Evolutionary conservation across 2,329 filamentous ascomycete genomes (phyloP), one percentile per base, ranked within the genome.

Genomic region (Pseudogymnoascus sp.): DNA sequence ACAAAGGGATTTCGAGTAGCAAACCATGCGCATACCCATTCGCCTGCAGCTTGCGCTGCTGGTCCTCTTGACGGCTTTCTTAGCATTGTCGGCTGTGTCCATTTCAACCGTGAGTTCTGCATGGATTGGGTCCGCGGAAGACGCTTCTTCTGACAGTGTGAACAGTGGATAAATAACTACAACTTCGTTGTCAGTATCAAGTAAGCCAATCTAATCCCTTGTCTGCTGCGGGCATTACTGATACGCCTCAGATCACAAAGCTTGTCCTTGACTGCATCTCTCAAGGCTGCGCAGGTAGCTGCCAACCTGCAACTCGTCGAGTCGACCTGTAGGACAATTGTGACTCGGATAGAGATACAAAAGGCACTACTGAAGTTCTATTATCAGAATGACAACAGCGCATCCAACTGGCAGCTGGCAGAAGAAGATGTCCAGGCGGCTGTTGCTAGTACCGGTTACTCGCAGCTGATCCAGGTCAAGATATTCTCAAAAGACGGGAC

Each of bases 11-110:
- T 57, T 3, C 11, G 51, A 57, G 51, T 57, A 34, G 51, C 28
- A 57, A 36, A 28, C 28, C 51, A 57, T 96, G 90, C 86, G 92
- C 75, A 85, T 96, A 75, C 88, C 90, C 65, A 96, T 96, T 72
- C 85, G 92, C 69, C 88, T 93, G 78, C 93, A 97, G 83, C 83
- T 97, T 71, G 90, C 86, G 69, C 81, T 87, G 75, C 82, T 96
- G 68, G 90, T 96, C 71, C 80, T 95, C 68, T 73, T 91, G 65
- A 85, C 89, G 65, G 87, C 91, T 60, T 83, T 96, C 64, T 78
- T 90, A 64, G 87, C 88, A 63, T 83, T 96, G 67, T 85, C 88
- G 63, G 86, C 96, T 67, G 83, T 96, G 66, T 86, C 91, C 14
- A 84, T 96, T 67, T 90, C 92, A 71, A 90, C 88, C 2, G 64